Percentiles rank a stretch among this genome's conserved stretches.
phyloP scores from a whole-genome alignment of 345 rosid species.

The Melaleuca alternifolia region DNA sequence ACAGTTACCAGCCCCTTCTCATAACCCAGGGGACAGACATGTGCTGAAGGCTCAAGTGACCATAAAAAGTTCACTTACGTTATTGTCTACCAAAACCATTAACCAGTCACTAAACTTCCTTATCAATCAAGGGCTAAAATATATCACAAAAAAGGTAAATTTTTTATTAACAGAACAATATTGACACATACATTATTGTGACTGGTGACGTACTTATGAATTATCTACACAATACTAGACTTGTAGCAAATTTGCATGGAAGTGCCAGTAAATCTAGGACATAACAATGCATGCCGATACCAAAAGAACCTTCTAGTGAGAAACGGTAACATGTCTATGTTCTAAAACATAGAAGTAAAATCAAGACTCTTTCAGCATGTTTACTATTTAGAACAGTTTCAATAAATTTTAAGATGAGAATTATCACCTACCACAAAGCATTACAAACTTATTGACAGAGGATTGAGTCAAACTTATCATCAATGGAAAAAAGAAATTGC shows the following conservation, averaged over 20 bases:
- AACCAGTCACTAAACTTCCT: not conserved
- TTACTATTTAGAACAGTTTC: not conserved
- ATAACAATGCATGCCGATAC: not conserved
- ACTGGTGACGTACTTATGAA: not conserved
- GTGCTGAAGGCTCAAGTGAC: not conserved
- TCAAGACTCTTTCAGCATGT: not conserved
- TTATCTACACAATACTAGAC: not conserved
- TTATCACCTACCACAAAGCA: not conserved
- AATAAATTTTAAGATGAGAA: not conserved
- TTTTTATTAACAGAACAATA: not conserved
- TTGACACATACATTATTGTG: not conserved
- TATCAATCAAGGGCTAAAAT: not conserved
- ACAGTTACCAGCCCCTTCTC: not conserved
- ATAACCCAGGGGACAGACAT: not conserved
- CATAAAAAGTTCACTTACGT: not conserved
- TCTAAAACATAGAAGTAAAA: not conserved
- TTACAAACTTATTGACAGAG: not conserved
- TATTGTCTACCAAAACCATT: not conserved
- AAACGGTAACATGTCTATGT: not conserved
- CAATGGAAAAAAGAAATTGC: not conserved
- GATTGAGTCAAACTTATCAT: not conserved
- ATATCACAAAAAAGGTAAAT: not conserved
- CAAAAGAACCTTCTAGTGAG: not conserved
- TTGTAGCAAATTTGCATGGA: not conserved
- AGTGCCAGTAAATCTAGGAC: not conserved